Conservation (phyloP, 2,329 filamentous ascomycete genomes). For the Leptographium procerum region DNA sequence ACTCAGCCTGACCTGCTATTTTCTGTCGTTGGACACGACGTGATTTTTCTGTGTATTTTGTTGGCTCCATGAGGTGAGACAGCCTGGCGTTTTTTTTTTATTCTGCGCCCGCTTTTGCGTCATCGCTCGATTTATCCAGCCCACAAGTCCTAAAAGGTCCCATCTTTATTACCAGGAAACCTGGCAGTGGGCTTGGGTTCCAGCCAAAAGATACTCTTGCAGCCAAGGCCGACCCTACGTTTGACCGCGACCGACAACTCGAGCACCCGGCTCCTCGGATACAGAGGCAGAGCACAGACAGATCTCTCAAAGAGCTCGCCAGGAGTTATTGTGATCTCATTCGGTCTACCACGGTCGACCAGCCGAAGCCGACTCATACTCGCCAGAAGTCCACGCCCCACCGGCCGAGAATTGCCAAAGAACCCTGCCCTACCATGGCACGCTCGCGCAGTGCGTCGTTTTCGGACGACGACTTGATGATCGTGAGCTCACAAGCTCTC, state of each 20-base stretch:
- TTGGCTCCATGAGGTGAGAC: neutral
- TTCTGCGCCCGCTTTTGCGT: neutral
- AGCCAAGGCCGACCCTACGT: slow-evolving; percentile 2
- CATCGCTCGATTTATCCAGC: neutral
- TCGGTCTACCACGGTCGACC: slow-evolving; percentile 14
- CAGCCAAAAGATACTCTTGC: slow-evolving; percentile 17
- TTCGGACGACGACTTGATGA: slow-evolving; percentile 24
- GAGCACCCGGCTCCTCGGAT: neutral
- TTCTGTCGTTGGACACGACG: neutral
- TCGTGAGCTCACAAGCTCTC: slow-evolving; percentile 22
- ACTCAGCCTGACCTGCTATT: neutral
- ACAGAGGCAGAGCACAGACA: neutral
- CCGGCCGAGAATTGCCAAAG: neutral
- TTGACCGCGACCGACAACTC: neutral
- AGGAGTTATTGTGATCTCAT: slow-evolving; percentile 16
- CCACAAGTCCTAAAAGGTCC: neutral
- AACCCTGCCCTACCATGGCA: slow-evolving; percentile 11
- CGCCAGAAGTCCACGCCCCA: neutral
- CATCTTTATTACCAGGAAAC: neutral
- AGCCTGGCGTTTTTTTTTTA: neutral
- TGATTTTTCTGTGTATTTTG: neutral
- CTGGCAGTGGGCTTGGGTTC: slow-evolving; percentile 12
- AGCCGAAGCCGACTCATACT: slow-evolving; percentile 2
- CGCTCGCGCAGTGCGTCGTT: slow-evolving; percentile 21
- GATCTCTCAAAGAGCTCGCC: slow-evolving; percentile 8